Base-by-base conservation (phyloP, 148 eudicot genomes). In the Nepenthes gracilis region DNA sequence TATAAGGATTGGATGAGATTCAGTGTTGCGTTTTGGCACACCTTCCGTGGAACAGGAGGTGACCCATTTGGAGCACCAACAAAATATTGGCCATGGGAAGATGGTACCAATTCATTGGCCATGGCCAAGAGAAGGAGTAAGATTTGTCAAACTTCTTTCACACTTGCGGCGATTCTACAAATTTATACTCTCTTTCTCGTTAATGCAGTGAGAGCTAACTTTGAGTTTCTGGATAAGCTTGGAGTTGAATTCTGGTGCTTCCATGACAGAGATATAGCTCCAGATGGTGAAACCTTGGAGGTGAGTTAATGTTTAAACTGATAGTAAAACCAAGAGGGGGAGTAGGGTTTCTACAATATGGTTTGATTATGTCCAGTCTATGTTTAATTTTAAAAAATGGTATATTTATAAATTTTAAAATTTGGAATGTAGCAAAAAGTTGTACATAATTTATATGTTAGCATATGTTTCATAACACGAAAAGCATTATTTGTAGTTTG, bases 21-120 rank as follows among this genome's bases (percentile, higher is more conserved):
- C 65, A 94, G 97, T 72, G 80, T 94, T 75, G 99, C 99, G 36
- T 94, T 94, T 75, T 94, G 99, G 99, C 99, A 89, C 70, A 94
- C 97, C 69, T 94, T 94, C 61, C 99, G 97, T 67, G 99, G 99
- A 56, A 89, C 90, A 6, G 99, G 99, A 48, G 95, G 75, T 67
- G 99, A 94, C 61, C 97, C 97, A 2, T 94, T 93, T 78, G 99
- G 99, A 32, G 76, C 95, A 14, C 78, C 89, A 12, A 94, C 99
- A 23, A 89, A 94, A 80, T 45, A 53, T 71, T 94, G 99, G 99
- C 99, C 97, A 47, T 94, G 99, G 99, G 99, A 94, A 78, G 99
- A 94, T 74, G 99, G 99, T 48, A 85, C 99, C 53, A 94, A 94
- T 74, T 89, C 95, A 14, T 33, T 94, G 61, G 80, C 72, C 61